These are phyloP conservation scores for Leishmania gerbilli DNA, from an alignment of 208 protist species.

Conservation along the genomic window DNA sequence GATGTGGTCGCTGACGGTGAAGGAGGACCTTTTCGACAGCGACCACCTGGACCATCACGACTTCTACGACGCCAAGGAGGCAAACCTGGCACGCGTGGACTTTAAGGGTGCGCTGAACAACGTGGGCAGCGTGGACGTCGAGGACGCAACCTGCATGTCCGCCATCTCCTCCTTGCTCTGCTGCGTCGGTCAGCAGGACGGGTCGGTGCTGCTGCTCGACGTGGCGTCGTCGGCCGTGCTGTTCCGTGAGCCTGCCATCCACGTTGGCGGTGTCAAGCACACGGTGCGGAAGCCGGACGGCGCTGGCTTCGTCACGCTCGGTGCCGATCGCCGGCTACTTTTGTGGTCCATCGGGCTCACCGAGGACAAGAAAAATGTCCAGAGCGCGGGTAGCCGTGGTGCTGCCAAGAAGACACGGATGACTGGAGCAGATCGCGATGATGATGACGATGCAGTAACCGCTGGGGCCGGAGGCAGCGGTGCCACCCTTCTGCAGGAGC, in stretches of 20 bases:
- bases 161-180: conserved; percentile 70
- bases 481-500: conserved; percentile 57
- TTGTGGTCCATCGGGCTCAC: conserved; percentile 77
- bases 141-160: conserved; percentile 57
- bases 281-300: conserved; percentile 49
- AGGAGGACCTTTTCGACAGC: conserved; percentile 38
- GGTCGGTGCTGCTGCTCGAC: conserved; percentile 69
- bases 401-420: conserved; percentile 8
- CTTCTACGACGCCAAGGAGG: conserved; percentile 79
- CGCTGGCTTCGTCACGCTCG: conserved; percentile 77
- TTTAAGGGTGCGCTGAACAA: conserved; percentile 58
- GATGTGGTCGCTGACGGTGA: conserved; percentile 76
- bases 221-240: conserved; percentile 75
- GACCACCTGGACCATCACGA: conserved; percentile 53
- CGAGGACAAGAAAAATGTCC: conserved; percentile 20
- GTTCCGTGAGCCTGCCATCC: conserved; percentile 83
- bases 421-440: neutral
- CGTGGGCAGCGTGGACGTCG: conserved; percentile 54
- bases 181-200: conserved; percentile 76
- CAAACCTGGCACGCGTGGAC: conserved; percentile 56
- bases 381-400: neutral
- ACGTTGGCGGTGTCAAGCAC: conserved; percentile 81
- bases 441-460: conserved; percentile 7
- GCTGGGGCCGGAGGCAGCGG: neutral
- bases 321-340: conserved; percentile 82